A percentile compares a stretch with the other conserved stretches of the same genome.
These are phyloP conservation scores for Pseudogymnoascus sp. DNA, from an alignment of 2,329 filamentous ascomycete species.

Conservation along the genomic window DNA sequence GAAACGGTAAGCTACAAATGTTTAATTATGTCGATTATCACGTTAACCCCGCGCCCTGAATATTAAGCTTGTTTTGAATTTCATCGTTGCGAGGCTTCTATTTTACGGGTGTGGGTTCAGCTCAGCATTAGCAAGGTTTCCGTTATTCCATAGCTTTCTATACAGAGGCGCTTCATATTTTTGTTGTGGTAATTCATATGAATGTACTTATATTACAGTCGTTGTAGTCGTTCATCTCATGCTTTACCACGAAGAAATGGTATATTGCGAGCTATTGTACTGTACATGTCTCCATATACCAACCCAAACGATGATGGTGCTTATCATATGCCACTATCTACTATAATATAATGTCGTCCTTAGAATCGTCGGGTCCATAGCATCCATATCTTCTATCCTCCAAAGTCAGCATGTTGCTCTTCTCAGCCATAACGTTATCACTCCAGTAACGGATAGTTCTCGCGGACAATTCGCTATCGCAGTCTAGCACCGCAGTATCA, in stretches of 20 bases:
- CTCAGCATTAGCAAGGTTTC: not conserved
- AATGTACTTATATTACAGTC: not conserved
- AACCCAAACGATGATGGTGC: not conserved
- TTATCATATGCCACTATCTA: not conserved
- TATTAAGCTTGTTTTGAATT: not conserved
- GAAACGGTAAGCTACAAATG: not conserved
- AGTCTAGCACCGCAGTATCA: no score
- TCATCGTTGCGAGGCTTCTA: not conserved
- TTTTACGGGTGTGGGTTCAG: not conserved
- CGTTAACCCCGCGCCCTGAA: no score
- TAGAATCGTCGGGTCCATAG: not conserved
- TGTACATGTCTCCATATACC: not conserved
- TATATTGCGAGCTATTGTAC: not conserved
- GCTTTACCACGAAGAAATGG: not conserved
- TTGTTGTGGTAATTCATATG: not conserved
- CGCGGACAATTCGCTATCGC: constrained; percentile 20
- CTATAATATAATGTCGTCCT: not conserved
- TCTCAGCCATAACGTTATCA: not conserved
- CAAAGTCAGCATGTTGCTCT: not conserved
- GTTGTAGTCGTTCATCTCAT: not conserved
- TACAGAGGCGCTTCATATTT: not conserved
- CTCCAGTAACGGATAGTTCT: not conserved
- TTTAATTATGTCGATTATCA: not conserved
- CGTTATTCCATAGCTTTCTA: not conserved
- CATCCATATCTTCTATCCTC: not conserved